phyloP scores from a whole-genome alignment of 116 monocot genomes.

The Iris pallida region DNA sequence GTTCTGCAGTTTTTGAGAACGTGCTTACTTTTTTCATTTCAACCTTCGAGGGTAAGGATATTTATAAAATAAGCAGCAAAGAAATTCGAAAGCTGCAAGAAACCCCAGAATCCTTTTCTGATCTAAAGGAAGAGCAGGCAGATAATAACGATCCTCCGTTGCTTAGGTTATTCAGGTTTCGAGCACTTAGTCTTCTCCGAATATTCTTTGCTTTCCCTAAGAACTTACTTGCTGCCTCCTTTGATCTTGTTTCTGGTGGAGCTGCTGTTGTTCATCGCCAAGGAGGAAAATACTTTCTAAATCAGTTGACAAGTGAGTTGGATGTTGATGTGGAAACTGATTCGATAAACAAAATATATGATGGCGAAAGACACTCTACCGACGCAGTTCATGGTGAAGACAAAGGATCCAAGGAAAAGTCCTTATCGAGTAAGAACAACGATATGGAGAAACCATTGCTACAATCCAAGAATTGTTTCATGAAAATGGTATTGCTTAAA shows the following conservation, averaged over 20 bases:
- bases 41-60: conserved; percentile 61
- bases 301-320: conserved; percentile 57
- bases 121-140: conserved; percentile 50
- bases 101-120: conserved; percentile 52
- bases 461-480: conserved; percentile 32
- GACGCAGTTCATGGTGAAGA: conserved; percentile 18
- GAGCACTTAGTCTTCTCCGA: conserved; percentile 57
- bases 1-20: conserved; percentile 63
- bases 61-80: conserved; percentile 38
- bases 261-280: conserved; percentile 35
- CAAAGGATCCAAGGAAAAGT: conserved; percentile 22
- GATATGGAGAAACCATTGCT: conserved; percentile 9
- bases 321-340: conserved; percentile 24
- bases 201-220: conserved; percentile 72
- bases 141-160: conserved; percentile 27
- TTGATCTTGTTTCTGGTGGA: conserved; percentile 52
- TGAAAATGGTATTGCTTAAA: conserved; percentile 70
- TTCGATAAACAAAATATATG: conserved; percentile 17
- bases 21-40: conserved; percentile 76
- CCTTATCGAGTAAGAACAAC: conserved; percentile 13
- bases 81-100: conserved; percentile 53
- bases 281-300: conserved; percentile 64
- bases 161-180: conserved; percentile 59
- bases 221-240: conserved; percentile 69
- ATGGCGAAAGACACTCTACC: conserved; percentile 18